Evolutionary conservation across 2,329 filamentous ascomycete genomes (phyloP).

Genomic region (Aspergillus sp.): DNA sequence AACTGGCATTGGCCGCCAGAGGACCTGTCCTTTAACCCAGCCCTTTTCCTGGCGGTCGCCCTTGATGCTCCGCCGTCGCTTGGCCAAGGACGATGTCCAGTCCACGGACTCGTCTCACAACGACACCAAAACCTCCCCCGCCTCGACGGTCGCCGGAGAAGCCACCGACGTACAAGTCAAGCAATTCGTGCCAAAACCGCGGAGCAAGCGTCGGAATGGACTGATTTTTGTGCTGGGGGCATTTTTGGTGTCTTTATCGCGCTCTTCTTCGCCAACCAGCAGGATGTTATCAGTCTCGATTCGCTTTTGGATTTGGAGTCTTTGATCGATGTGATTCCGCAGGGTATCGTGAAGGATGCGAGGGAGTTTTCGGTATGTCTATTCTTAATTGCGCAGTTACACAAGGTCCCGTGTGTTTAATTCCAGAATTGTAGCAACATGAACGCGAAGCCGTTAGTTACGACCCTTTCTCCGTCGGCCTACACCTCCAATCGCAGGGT

Average conservation of each 20-base stretch:
- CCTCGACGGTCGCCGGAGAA: neutral
- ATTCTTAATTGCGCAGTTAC: slow-evolving; percentile 3
- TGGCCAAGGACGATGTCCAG: slow-evolving; percentile 30
- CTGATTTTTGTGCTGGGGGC: slow-evolving; percentile 81
- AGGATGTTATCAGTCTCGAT: slow-evolving; percentile 84
- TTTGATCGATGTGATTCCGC: slow-evolving; percentile 80
- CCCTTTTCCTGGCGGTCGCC: no score
- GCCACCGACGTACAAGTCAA: slow-evolving; percentile 14
- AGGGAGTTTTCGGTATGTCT: slow-evolving; percentile 70
- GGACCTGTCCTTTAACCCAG: no score
- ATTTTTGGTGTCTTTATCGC: slow-evolving; percentile 87
- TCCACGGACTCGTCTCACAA: slow-evolving; percentile 9
- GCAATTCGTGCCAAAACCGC: slow-evolving; percentile 31
- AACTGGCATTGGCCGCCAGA: no score
- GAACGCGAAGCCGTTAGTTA: slow-evolving; percentile 86
- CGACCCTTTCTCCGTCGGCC: slow-evolving; percentile 87
- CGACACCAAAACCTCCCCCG: slow-evolving; percentile 6
- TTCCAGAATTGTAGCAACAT: slow-evolving; percentile 52
- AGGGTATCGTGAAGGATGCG: slow-evolving; percentile 79
- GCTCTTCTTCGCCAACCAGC: slow-evolving; percentile 82
- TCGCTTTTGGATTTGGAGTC: slow-evolving; percentile 69
- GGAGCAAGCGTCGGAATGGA: slow-evolving; percentile 67
- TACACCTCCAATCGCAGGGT: slow-evolving; percentile 77
- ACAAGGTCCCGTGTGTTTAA: neutral
- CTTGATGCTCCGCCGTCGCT: slow-evolving; percentile 37